Conservation (phyloP, 2,329 filamentous ascomycete genomes). For the Ceratocystis lukuohia region DNA sequence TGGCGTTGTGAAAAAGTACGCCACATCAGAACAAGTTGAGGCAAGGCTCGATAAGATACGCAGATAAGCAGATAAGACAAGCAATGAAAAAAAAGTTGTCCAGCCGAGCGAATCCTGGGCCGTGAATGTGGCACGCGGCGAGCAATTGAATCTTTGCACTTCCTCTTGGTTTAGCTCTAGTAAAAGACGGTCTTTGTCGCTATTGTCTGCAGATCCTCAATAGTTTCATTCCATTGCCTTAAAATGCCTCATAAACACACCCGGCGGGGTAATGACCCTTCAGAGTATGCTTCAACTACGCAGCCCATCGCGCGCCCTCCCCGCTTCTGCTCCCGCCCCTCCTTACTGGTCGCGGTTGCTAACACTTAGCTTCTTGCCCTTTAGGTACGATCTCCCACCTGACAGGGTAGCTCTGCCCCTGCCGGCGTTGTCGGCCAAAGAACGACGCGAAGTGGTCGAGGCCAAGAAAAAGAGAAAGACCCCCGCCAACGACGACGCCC, state of each 20-base stretch:
- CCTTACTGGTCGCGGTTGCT: not conserved
- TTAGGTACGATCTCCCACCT: slow-evolving; percentile 16
- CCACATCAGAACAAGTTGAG: not conserved
- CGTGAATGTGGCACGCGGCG: slow-evolving; percentile 7
- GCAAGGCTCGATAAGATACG: slow-evolving; percentile 8
- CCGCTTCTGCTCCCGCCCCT: not conserved
- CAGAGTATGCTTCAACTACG: slow-evolving; percentile 33
- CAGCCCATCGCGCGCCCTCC: not conserved
- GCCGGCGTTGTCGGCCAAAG: slow-evolving; percentile 14
- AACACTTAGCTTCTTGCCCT: not conserved
- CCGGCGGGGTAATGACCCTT: slow-evolving; percentile 43
- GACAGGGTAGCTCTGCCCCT: slow-evolving; percentile 13
- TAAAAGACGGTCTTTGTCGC: not conserved
- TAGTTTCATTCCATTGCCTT: not conserved
- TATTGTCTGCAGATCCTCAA: not conserved
- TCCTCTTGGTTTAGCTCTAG: not conserved
- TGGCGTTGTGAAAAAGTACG: not conserved
- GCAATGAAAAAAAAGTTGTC: not conserved
- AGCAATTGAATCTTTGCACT: not conserved
- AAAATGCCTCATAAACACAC: slow-evolving; percentile 83
- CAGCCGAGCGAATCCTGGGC: slow-evolving; percentile 1
- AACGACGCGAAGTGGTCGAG: slow-evolving; percentile 20
- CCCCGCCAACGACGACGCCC: slow-evolving; percentile 32
- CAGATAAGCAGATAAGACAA: not conserved
- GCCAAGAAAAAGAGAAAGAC: slow-evolving; percentile 23